Evolutionary conservation across 2,329 filamentous ascomycete genomes (phyloP), one percentile per base, ranked within the genome.

Genomic region (Pseudopithomyces chartarum): DNA sequence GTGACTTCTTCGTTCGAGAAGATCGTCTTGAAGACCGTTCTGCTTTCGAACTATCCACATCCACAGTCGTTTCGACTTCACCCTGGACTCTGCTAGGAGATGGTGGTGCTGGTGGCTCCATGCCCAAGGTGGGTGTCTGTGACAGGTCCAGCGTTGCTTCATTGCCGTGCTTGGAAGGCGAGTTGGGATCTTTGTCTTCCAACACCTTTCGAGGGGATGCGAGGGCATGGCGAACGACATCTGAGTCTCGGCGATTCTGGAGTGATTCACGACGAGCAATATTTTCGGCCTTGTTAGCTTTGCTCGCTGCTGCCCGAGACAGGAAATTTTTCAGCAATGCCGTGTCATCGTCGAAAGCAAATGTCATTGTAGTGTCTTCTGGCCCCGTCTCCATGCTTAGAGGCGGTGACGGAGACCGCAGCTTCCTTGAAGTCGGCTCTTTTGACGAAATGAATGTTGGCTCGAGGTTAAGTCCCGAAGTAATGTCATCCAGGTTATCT

Each of bases 251-350:
- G 29, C 79, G 74, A 49, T 82, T 80, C 34, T 76, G 73, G 5
- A 81, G 58, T 0, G 80, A 81, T 42, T 77, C 73, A 15, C 77
- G 75, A 40, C 75, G 76, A 34, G 70, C 62, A 17, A 73, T 69
- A 11, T 61, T 62, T 15, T 69, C 66, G 20, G 75, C 65, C 47
- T 73, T 76, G 53, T 67, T 71, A 17, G 76, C 70, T 62, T 80
- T 82, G 60, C 71, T 80, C 29, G 79, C 76, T n/a, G 77, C 79
- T n/a, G 79, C 79, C 8, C 80, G 78, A 17, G 70, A 79, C 40
- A 83, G 73, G 59, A 82, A 83, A 34, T 80, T 79, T 57, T 80
- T 80, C 5, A 83, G 68, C 15, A 81, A 65, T 1, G 79, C 80
- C 7, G 80, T 82, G 57, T 82, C 80, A 53, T 81, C 79, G 38